Evolutionary conservation across 2,329 filamentous ascomycete species (phyloP).

Genomic region (Colletotrichum tropicale): DNA sequence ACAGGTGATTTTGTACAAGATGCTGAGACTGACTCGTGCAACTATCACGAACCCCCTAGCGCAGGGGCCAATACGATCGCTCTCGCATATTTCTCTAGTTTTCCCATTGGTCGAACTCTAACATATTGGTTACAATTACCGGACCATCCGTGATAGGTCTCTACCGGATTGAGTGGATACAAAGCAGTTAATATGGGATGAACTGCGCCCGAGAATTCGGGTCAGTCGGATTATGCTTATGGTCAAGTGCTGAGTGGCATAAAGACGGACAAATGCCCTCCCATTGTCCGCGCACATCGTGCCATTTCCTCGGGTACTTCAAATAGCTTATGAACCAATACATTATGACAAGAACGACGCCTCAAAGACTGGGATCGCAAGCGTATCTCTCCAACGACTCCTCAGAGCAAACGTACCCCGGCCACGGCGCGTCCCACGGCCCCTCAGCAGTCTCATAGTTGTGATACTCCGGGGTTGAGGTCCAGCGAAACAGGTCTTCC

Average conservation of each 20-base stretch:
- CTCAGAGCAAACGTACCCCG: conserved; percentile 3
- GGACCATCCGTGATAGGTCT: background rate
- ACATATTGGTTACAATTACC: background rate
- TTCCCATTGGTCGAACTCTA: background rate
- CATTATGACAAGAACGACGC: background rate
- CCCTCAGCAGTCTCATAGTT: background rate
- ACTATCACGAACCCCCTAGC: background rate
- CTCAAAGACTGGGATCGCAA: conserved; percentile 15
- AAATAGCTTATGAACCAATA: background rate
- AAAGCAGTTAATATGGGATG: background rate
- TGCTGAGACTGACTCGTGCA: background rate
- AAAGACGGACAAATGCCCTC: background rate
- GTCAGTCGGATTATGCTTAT: background rate
- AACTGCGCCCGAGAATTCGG: background rate
- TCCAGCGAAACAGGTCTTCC: background rate
- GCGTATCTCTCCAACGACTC: background rate
- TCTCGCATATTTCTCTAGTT: background rate
- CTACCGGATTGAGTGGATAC: background rate
- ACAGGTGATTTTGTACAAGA: background rate
- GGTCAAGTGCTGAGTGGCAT: background rate
- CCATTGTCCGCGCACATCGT: background rate
- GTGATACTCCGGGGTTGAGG: background rate
- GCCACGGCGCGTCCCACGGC: conserved; percentile 6
- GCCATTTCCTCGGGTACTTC: background rate
- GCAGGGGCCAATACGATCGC: background rate